These are phyloP conservation scores for Nitzschia palea DNA, from an alignment of 108 stramenopile genomes.

Conservation along the genomic window DNA sequence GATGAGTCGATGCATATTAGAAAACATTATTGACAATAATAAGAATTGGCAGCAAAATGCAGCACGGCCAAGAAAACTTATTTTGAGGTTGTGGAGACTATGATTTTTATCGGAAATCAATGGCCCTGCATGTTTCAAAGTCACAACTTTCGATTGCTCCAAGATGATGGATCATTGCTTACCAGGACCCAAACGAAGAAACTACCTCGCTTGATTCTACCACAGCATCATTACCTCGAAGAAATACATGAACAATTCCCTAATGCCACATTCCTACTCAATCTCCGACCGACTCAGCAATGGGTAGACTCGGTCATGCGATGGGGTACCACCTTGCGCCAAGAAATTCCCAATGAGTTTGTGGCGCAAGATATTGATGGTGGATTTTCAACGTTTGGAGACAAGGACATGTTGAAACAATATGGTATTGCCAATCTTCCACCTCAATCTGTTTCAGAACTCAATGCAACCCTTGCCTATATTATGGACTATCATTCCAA, in stretches of 20 bases:
- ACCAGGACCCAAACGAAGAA: not conserved
- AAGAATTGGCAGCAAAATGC: not conserved
- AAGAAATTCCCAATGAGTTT: slow-evolving; percentile 19
- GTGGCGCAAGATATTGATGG: not conserved
- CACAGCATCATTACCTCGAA: slow-evolving; percentile 35
- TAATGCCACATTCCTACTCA: slow-evolving; percentile 43
- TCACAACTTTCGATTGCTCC: not conserved
- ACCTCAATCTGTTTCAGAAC: not conserved
- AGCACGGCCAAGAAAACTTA: not conserved
- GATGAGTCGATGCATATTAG: slow-evolving; percentile 21
- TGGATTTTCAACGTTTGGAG: not conserved
- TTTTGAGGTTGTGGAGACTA: slow-evolving; percentile 34
- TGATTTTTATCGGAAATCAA: slow-evolving; percentile 37
- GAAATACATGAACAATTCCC: slow-evolving; percentile 37
- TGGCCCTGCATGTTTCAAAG: slow-evolving; percentile 20
- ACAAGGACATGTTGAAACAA: not conserved
- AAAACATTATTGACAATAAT: slow-evolving; percentile 6
- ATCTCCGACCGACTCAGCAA: slow-evolving; percentile 20
- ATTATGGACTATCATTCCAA: slow-evolving; percentile 23
- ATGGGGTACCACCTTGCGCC: not conserved
- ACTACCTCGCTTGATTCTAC: slow-evolving; percentile 22
- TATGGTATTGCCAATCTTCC: not conserved
- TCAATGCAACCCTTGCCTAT: slow-evolving; percentile 4
- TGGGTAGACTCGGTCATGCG: slow-evolving; percentile 26
- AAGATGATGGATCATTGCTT: slow-evolving; percentile 4